A percentile compares a stretch with the other conserved stretches of the same genome.
phyloP scores from a whole-genome alignment of 305 asterid genomes.

The Fraxinus dipetala region DNA sequence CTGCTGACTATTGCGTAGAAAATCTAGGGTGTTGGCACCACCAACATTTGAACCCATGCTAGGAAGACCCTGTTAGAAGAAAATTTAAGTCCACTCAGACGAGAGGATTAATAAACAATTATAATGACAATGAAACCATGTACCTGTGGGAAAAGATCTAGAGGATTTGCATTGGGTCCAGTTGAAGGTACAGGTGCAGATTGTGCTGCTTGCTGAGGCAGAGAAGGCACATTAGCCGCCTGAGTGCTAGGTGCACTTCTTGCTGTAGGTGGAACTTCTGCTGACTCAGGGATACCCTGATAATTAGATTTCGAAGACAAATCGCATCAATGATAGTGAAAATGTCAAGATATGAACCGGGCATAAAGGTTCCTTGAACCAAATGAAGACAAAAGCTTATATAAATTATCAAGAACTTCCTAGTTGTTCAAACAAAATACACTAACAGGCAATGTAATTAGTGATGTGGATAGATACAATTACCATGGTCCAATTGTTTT shows the following conservation, averaged over 20 bases:
- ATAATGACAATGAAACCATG: background rate
- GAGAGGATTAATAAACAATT: background rate
- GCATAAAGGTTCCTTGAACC: background rate
- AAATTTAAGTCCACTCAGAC: slow-evolving; percentile 18
- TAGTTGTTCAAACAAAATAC: background rate
- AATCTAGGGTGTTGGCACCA: slow-evolving; percentile 70
- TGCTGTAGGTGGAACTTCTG: slow-evolving; percentile 53
- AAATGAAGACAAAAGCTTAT: background rate
- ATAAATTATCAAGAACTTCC: background rate
- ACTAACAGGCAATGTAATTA: background rate
- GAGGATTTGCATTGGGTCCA: slow-evolving; percentile 81
- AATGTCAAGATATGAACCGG: background rate
- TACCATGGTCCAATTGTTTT: background rate
- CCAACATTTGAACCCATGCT: slow-evolving; percentile 55
- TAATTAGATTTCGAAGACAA: background rate
- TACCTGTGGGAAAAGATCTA: slow-evolving; percentile 89
- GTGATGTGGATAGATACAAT: background rate
- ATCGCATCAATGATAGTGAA: slow-evolving; percentile 2
- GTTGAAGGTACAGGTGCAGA: slow-evolving; percentile 51
- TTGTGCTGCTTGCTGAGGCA: slow-evolving; percentile 51
- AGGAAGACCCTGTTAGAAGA: slow-evolving; percentile 59
- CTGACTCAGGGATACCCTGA: slow-evolving; percentile 78
- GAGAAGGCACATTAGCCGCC: slow-evolving; percentile 41
- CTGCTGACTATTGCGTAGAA: slow-evolving; percentile 84
- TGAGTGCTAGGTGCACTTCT: slow-evolving; percentile 26